phyloP scores from a whole-genome alignment of 192 early-diverging fungal genomes.

The Umbelopsis sp. region DNA sequence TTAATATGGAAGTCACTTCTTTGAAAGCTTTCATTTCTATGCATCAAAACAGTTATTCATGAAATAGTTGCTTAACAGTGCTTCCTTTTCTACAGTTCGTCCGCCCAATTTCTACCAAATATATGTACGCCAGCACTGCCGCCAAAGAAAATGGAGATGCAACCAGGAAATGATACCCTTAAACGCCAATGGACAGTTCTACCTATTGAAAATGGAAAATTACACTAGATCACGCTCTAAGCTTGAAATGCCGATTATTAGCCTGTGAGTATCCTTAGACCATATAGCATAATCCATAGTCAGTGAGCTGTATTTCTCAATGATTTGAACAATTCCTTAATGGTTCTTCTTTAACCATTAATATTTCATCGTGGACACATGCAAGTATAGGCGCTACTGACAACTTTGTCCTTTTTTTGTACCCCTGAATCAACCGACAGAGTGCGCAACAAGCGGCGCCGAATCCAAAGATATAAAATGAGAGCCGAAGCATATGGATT shows the following conservation, averaged over 20 bases:
- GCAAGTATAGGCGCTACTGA: not conserved
- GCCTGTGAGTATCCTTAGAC: not conserved
- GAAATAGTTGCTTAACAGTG: not conserved
- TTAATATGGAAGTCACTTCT: no score
- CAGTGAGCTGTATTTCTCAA: not conserved
- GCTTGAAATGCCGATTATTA: no score
- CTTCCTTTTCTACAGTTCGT: no score
- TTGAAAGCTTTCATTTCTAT: no score
- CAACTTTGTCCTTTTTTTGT: no score
- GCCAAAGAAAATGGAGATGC: no score
- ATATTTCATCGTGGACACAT: not conserved
- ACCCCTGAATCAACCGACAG: not conserved
- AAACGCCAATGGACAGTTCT: no score
- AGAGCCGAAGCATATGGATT: not conserved
- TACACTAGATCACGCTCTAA: no score
- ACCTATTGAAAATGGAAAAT: no score
- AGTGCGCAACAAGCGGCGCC: not conserved
- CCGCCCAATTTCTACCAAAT: no score
- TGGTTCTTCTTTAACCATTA: not conserved
- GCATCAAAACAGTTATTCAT: not conserved
- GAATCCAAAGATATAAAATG: not conserved
- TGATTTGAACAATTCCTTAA: not conserved
- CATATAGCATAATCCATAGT: not conserved
- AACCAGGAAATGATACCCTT: no score
- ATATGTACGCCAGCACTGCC: no score